Conservation (phyloP, 2,329 filamentous ascomycete genomes). For the Penicillium paneum region DNA sequence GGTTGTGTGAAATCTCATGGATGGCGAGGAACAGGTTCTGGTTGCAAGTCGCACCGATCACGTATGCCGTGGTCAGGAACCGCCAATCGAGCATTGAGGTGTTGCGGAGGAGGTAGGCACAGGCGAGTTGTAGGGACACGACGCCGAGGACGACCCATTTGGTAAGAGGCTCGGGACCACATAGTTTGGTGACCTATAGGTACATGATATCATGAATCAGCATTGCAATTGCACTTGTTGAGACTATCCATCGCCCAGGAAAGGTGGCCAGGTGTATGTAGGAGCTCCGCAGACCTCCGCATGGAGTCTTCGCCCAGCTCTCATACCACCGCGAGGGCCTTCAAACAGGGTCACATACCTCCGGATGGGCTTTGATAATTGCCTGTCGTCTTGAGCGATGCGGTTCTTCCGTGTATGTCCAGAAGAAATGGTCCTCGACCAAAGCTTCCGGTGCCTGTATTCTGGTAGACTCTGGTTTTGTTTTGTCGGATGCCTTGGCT, state of each 20-base stretch:
- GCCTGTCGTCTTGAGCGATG: slow-evolving; percentile 85
- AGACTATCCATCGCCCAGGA: background rate
- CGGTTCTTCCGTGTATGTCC: slow-evolving; percentile 98
- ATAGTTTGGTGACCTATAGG: slow-evolving; percentile 84
- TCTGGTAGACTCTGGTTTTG: slow-evolving; percentile 22
- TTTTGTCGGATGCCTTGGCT: slow-evolving; percentile 23
- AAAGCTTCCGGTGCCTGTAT: slow-evolving; percentile 31
- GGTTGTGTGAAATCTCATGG: slow-evolving; percentile 97
- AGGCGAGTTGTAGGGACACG: slow-evolving; percentile 73
- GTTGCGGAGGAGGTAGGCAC: slow-evolving; percentile 73
- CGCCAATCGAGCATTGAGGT: slow-evolving; percentile 76
- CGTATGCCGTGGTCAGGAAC: slow-evolving; percentile 83
- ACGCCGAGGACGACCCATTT: slow-evolving; percentile 88
- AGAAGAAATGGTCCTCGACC: slow-evolving; percentile 72
- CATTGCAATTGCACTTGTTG: slow-evolving; percentile 7
- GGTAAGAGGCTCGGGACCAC: slow-evolving; percentile 90
- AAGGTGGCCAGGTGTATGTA: slow-evolving; percentile 3
- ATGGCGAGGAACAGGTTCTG: slow-evolving; percentile 98
- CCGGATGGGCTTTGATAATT: slow-evolving; percentile 97
- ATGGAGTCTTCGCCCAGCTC: background rate
- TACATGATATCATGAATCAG: slow-evolving; percentile 10
- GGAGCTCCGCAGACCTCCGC: slow-evolving; percentile 5
- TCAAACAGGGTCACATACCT: slow-evolving; percentile 54
- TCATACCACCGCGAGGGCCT: background rate
- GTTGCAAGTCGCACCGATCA: slow-evolving; percentile 91